phyloP scores from a whole-genome alignment of 768 basidiomycete genomes.

The Roridomyces roridus region DNA sequence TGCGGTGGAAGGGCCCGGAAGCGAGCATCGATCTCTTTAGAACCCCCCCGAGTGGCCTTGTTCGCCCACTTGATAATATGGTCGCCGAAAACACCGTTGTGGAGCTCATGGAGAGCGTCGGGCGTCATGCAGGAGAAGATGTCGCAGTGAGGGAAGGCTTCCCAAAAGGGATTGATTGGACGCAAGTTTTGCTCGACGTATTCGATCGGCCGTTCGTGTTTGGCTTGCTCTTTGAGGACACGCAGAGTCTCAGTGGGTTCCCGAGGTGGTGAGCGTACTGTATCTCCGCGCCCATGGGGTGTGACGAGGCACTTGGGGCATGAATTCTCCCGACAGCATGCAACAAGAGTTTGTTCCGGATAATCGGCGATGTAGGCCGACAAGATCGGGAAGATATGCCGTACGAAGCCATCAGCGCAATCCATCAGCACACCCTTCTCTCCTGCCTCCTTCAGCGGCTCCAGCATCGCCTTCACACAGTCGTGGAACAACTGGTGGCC shows the following conservation, averaged over 20 bases:
- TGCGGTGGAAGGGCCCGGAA: no score
- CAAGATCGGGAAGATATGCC: conserved; percentile 6
- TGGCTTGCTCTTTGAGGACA: conserved; percentile 22
- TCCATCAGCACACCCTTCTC: conserved; percentile 12
- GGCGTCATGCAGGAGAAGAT: conserved; percentile 48
- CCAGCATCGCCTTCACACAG: conserved; percentile 30
- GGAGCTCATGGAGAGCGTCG: conserved; percentile 52
- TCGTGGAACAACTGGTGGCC: conserved; percentile 38
- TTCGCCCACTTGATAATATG: conserved; percentile 44
- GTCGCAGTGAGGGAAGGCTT: conserved; percentile 41
- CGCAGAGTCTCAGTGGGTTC: not conserved
- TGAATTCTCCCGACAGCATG: conserved; percentile 12
- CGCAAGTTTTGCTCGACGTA: conserved; percentile 23
- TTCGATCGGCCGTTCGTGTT: conserved; percentile 4
- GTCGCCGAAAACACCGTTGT: conserved; percentile 55
- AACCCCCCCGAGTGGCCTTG: conserved; percentile 1
- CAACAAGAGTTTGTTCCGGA: not conserved
- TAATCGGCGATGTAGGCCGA: conserved; percentile 9
- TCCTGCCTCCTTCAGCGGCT: conserved; percentile 23
- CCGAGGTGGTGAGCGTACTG: not conserved
- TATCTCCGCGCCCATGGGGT: not conserved
- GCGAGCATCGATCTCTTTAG: conserved; percentile 36
- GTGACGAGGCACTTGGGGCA: not conserved
- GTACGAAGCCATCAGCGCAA: conserved; percentile 1
- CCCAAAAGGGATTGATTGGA: conserved; percentile 43